phyloP scores from a whole-genome alignment of 352 stramenopile species.

The Pythium phragmiticola region DNA sequence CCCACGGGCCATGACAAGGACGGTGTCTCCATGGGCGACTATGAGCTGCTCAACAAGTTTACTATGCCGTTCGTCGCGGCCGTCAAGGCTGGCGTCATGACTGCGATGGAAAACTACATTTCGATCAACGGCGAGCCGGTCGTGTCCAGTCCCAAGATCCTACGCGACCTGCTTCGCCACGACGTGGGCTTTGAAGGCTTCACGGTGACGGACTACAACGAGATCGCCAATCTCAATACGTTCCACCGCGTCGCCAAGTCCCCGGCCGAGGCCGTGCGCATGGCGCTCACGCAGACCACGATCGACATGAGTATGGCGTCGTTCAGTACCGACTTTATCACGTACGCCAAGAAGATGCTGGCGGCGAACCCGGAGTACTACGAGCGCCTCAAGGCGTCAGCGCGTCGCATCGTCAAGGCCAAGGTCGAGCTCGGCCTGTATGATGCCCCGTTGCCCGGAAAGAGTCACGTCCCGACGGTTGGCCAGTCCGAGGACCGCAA shows the following conservation, averaged over 20 bases:
- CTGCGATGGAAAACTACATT: conserved; percentile 94
- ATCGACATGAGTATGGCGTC: conserved; percentile 87
- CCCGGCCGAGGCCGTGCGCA: conserved; percentile 37
- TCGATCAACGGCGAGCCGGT: conserved; percentile 92
- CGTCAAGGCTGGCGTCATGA: conserved; percentile 78
- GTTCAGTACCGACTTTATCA: conserved; percentile 34
- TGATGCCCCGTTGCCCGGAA: conserved; percentile 25
- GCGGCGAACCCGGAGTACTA: conserved; percentile 27
- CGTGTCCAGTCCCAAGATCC: conserved; percentile 72
- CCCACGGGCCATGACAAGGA: conserved; percentile 80
- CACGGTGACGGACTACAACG: conserved; percentile 77
- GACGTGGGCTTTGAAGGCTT: conserved; percentile 70
- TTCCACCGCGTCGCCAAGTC: conserved; percentile 55
- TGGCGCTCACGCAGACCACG: conserved; percentile 53
- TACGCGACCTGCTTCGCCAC: conserved; percentile 44
- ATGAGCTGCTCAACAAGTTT: conserved; percentile 85
- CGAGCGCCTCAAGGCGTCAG: conserved; percentile 22
- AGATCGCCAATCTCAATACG: conserved; percentile 70
- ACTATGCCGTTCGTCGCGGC: conserved; percentile 79
- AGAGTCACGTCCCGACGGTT: conserved; percentile 32
- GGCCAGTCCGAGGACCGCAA: conserved; percentile 22
- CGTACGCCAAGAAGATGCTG: conserved; percentile 27
- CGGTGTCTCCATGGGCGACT: conserved; percentile 70
- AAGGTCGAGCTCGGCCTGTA: conserved; percentile 33
- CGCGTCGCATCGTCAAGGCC: conserved; percentile 25